Base-by-base conservation (phyloP, 495 filamentous ascomycete species). In the Jackrogersella multiformis region DNA sequence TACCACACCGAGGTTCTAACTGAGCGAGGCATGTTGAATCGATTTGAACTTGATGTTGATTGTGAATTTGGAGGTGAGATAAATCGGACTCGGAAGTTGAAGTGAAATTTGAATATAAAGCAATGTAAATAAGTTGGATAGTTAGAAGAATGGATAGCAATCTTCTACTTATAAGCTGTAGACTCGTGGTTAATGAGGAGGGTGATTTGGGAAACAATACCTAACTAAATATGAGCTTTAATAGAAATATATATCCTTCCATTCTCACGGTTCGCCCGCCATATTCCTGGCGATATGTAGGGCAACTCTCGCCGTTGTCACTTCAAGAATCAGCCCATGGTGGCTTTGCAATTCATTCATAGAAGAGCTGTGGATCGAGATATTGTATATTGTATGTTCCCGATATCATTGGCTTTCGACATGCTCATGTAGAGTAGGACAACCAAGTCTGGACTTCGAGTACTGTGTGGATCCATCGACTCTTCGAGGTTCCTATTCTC, bases 361-460 rank as follows among this genome's bases (percentile, higher is more conserved):
- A 4, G n/a, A n/a, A n/a, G n/a, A n/a, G n/a, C 6, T 49, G 20
- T n/a, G 15, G 18, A 49, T 4, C 9, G 13, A 38, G 13, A 21
- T 15, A 30, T 26, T 21, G 45, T 39, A 35, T 0, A 34, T 32
- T 4, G 1, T 20, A 49, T 49, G n/a, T 34, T 13, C 24, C 7
- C 26, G 6, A n/a, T n/a, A n/a, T n/a, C n/a, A n/a, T n/a, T n/a
- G n/a, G n/a, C n/a, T n/a, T n/a, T n/a, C n/a, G n/a, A n/a, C n/a
- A n/a, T n/a, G n/a, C n/a, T n/a, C n/a, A n/a, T n/a, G 23, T 46
- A 20, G 13, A 32, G 9, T 0, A 60, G 55, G 59, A 69, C 60
- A 60, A 23, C 42, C 32, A 41, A 15, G 18, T 26, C 7, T 1
- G 9, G 6, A 35, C 5, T 35, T 23, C 12, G 38, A 54, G 44